Conservation (phyloP, 179 eudicot species). For the Vitellaria paradoxa region DNA sequence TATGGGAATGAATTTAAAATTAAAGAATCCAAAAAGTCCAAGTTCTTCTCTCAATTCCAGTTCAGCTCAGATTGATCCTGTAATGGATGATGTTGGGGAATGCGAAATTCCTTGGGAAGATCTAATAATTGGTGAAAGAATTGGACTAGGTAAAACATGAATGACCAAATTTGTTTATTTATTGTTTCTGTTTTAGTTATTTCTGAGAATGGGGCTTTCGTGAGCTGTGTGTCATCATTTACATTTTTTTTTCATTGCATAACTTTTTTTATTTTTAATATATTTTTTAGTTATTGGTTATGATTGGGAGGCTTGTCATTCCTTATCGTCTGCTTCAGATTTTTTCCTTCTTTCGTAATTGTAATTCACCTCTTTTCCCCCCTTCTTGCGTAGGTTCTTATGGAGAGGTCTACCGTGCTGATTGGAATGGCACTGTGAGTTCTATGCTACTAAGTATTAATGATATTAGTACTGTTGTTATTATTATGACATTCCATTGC, state of each 20-base stretch:
- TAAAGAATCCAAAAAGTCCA: constrained; percentile 38
- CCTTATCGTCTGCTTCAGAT: background rate
- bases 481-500: background rate
- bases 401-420: constrained; percentile 98
- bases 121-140: constrained; percentile 92
- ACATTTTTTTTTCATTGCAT: background rate
- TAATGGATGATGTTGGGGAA: constrained; percentile 91
- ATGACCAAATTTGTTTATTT: background rate
- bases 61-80: constrained; percentile 48
- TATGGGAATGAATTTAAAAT: constrained; percentile 34
- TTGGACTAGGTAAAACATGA: constrained; percentile 83
- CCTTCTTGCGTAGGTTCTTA: constrained; percentile 65
- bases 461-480: background rate
- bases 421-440: constrained; percentile 99
- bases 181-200: background rate
- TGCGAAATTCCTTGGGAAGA: constrained; percentile 98
- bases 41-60: constrained; percentile 36
- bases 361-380: background rate
- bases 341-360: background rate
- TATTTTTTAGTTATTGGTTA: background rate
- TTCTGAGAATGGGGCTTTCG: constrained; percentile 1
- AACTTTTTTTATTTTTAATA: background rate
- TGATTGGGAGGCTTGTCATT: background rate
- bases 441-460: background rate
- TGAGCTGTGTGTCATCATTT: background rate